Percentiles rank a stretch among this genome's conserved stretches.
Conservation (phyloP, 345 rosid species). For the Populus alba region DNA sequence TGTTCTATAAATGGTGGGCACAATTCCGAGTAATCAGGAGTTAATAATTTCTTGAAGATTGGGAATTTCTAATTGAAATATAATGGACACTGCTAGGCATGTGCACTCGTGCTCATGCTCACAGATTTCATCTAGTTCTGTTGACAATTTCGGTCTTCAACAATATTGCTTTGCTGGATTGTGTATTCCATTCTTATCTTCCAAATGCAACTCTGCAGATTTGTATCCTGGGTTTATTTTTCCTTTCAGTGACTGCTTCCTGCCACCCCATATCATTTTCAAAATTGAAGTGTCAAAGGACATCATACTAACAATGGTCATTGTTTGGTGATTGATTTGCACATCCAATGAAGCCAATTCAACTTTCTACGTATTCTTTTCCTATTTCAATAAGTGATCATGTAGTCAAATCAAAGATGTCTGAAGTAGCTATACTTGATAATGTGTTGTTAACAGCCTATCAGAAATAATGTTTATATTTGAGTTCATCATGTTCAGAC, state of each 20-base stretch:
- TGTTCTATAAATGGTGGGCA: background rate
- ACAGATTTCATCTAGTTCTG: background rate
- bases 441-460: background rate
- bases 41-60: background rate
- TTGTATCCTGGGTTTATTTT: background rate
- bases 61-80: background rate
- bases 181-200: background rate
- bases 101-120: background rate
- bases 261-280: background rate
- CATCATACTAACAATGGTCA: background rate
- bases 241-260: background rate
- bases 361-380: background rate
- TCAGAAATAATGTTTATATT: background rate
- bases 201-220: background rate
- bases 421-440: background rate
- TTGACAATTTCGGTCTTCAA: background rate
- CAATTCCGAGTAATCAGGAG: background rate
- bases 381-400: background rate
- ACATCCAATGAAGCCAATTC: background rate
- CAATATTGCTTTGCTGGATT: background rate
- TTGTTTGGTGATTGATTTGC: background rate
- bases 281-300: background rate
- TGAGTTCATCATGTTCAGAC: constrained; percentile 9
- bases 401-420: background rate
- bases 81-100: background rate